phyloP scores from a whole-genome alignment of 192 early-diverging fungal genomes.

The Anaeromyces robustus region DNA sequence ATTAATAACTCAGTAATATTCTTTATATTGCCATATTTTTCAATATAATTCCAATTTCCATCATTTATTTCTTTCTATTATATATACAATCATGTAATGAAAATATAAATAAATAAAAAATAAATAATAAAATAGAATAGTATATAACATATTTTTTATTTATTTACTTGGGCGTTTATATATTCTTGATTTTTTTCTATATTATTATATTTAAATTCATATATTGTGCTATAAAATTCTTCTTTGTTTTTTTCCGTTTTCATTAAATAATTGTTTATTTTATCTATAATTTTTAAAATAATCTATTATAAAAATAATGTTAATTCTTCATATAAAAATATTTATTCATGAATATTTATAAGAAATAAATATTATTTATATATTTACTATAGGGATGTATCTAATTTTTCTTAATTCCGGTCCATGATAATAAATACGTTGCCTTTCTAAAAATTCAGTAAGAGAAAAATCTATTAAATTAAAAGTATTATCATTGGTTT shows the following conservation, averaged over 20 bases:
- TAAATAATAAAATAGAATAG: no score
- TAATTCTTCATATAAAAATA: no score
- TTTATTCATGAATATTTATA: no score
- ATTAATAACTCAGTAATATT: neutral
- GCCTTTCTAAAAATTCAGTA: neutral
- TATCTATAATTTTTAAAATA: neutral
- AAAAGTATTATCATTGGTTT: neutral
- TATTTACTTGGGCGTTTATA: neutral
- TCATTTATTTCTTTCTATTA: neutral
- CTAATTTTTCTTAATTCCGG: neutral
- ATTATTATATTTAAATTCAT: neutral
- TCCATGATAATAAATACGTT: neutral
- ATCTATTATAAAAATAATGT: neutral
- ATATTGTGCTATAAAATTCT: neutral
- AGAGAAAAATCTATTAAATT: neutral
- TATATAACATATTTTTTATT: no score
- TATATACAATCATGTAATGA: no score
- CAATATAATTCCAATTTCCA: neutral
- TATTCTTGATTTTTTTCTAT: neutral
- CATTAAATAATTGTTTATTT: neutral
- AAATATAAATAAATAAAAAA: no score
- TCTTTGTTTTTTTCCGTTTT: neutral
- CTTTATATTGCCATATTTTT: neutral
- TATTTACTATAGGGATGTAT: neutral
- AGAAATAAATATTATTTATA: neutral